Base-by-base conservation (phyloP, 2,329 filamentous ascomycete species). In the Penicillium digitatum region DNA sequence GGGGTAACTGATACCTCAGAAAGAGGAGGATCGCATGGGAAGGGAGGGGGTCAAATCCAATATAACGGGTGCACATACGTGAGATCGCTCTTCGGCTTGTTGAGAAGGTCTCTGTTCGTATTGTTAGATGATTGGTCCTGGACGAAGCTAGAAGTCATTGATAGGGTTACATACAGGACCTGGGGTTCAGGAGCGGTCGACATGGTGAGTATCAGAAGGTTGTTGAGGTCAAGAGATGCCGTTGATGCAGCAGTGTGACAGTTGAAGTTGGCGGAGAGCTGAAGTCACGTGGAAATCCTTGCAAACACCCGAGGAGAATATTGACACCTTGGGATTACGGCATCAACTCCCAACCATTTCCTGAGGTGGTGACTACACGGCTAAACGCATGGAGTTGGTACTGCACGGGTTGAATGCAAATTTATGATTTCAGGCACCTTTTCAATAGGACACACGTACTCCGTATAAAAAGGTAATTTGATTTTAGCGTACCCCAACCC, bases 1-100 rank as follows among this genome's bases (percentile, higher is more conserved):
- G 20, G 43, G 50, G 34, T 35, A 47, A 49, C 54, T 34, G 34
- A 54, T 51, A 32, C 20, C 26, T 38, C 46, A 10, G 11, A 44
- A 48, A 38, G 57, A 45, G 53, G 4, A 40, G 32, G 5, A 20
- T 7, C 44, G 37, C 51, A 34, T 50, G 44, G 39, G 43, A 29
- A 56, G 45, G 10, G 52, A 50, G 24, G n/a, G 35, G 26, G 29
- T 29, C 11, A 52, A 53, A 27, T 18, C 20, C 3, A 34, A 27
- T 53, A 14, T 34, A 20, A 48, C 24, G 51, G 31, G 20, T 39
- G 37, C 43, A 82, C 87, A 66, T 85, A 95, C 90, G 91, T 96
- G 77, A 96, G 87, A 73, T 96, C 92, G 69, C 82, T 85, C 76
- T 90, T 89, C 63, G 90, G 87, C 82, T 96, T 96, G 74, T 84